Evolutionary conservation across 345 rosid species (phyloP).

Genomic region (Salix caprea): DNA sequence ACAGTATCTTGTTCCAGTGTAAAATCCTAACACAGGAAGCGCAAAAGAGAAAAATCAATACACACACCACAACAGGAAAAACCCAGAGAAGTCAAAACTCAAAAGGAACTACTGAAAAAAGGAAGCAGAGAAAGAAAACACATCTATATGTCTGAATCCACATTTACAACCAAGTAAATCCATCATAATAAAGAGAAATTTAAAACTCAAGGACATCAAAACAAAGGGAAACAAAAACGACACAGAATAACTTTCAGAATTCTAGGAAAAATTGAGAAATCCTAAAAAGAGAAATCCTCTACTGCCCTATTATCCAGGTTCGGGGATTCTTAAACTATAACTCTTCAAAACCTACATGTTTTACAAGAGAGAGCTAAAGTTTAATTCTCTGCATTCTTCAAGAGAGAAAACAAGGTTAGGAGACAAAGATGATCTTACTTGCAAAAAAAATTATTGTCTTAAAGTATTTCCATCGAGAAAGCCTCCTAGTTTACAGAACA

Average conservation of each 20-base stretch:
- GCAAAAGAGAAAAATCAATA: conserved; percentile 4
- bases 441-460: neutral
- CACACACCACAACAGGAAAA: conserved; percentile 1
- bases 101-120: neutral
- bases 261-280: neutral
- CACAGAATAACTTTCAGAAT: neutral
- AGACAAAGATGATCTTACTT: neutral
- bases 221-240: neutral
- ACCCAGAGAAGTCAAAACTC: neutral
- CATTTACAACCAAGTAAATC: neutral
- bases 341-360: neutral
- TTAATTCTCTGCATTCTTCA: neutral
- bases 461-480: neutral
- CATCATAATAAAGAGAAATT: neutral
- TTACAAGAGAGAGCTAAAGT: neutral
- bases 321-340: neutral
- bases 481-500: neutral
- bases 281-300: neutral
- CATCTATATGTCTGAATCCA: neutral
- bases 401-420: neutral
- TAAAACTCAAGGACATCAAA: neutral
- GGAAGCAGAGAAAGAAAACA: neutral
- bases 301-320: neutral
- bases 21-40: conserved; percentile 58
- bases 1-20: conserved; percentile 81